phyloP scores from a whole-genome alignment of 2,329 filamentous ascomycete species.

The Fusarium sp. region DNA sequence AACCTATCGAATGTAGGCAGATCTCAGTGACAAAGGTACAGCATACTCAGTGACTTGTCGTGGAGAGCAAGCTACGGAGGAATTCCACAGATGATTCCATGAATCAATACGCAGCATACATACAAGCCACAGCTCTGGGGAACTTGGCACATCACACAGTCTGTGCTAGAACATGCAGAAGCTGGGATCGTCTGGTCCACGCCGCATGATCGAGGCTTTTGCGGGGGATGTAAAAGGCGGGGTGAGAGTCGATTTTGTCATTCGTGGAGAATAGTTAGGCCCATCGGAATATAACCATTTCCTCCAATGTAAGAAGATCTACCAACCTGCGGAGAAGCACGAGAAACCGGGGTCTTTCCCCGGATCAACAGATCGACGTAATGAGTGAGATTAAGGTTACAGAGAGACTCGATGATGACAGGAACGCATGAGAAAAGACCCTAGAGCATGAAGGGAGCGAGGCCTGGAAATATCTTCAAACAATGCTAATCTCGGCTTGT shows the following conservation, averaged over 20 bases:
- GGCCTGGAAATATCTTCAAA: too few relatives aligned
- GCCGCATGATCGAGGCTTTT: background rate
- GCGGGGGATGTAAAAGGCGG: conserved; percentile 16
- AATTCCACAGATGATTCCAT: background rate
- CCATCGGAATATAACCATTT: accelerated
- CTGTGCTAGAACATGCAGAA: background rate
- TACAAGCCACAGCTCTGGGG: background rate
- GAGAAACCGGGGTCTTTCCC: background rate
- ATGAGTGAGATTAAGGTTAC: background rate
- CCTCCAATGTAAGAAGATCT: background rate
- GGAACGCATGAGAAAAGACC: too few relatives aligned
- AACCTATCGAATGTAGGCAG: background rate
- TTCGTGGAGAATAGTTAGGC: background rate
- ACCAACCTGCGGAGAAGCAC: background rate
- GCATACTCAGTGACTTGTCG: background rate
- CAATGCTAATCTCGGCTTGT: too few relatives aligned
- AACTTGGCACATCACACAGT: conserved; percentile 5
- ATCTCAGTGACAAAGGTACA: background rate
- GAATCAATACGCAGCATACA: background rate
- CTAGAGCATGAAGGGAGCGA: too few relatives aligned
- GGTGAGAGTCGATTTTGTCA: background rate
- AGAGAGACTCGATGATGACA: background rate
- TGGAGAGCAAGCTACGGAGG: background rate
- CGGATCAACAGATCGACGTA: background rate
- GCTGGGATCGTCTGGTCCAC: conserved; percentile 10